Evolutionary conservation across 2,329 filamentous ascomycete species (phyloP).

Genomic region (Raffaelea deltoideospora): DNA sequence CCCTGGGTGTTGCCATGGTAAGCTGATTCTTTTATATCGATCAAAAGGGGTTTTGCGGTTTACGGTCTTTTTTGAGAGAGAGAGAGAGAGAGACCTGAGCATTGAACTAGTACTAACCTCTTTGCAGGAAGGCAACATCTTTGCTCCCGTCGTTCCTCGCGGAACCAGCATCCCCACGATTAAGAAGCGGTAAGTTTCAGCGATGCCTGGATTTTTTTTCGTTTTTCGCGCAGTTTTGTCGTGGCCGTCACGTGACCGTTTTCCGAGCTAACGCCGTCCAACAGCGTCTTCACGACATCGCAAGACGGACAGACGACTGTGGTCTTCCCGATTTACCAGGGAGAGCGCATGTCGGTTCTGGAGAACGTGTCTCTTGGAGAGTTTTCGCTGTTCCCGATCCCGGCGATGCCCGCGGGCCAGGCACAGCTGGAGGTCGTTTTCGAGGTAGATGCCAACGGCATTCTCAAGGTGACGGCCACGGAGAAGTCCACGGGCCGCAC

Average conservation of each 20-base stretch:
- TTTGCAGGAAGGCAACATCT: conserved; percentile 63
- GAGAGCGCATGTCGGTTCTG: conserved; percentile 94
- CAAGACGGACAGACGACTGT: conserved; percentile 64
- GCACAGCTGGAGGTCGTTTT: conserved; percentile 96
- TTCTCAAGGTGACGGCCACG: conserved; percentile 96
- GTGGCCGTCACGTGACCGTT: no score
- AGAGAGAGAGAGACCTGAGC: no score
- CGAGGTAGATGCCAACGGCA: conserved; percentile 99
- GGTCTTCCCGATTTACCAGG: conserved; percentile 88
- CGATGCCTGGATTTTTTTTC: conserved; percentile 8
- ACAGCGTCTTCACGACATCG: conserved; percentile 59
- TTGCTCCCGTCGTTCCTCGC: conserved; percentile 79
- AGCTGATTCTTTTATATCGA: background rate
- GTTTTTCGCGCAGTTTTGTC: background rate
- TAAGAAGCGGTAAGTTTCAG: conserved; percentile 45
- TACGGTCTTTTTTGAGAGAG: no score
- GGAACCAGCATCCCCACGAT: conserved; percentile 63
- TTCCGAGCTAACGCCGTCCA: background rate
- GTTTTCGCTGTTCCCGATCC: conserved; percentile 81
- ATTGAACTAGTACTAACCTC: background rate
- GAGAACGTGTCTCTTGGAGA: conserved; percentile 97
- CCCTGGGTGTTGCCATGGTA: conserved; percentile 97
- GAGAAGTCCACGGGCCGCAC: conserved; percentile 97
- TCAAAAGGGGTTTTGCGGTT: no score
- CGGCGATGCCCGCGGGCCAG: conserved; percentile 86